Conservation (phyloP, 352 stramenopile genomes). For the Phytophthora kernoviae region DNA sequence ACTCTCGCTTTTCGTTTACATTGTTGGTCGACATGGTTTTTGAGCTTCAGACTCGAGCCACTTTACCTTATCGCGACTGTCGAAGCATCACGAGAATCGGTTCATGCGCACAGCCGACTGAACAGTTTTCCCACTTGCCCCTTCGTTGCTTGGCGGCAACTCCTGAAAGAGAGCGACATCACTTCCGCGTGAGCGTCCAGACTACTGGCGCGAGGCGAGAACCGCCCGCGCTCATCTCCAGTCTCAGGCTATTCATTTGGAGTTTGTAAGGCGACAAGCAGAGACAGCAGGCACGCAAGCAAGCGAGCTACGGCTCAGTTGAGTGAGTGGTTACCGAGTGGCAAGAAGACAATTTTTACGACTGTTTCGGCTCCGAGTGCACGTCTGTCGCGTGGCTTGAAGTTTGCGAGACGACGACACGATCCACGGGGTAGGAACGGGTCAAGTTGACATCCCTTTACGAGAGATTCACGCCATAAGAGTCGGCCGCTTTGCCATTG, state of each 20-base stretch:
- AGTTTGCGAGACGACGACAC: too few species aligned
- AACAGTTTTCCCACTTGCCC: too few species aligned
- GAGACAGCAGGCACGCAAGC: conserved; percentile 11
- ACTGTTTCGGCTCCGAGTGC: too few species aligned
- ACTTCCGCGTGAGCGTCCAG: background rate
- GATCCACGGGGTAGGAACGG: too few species aligned
- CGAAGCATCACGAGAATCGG: background rate
- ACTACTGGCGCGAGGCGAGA: too few species aligned
- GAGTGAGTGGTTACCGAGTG: conserved; percentile 6
- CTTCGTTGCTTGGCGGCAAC: too few species aligned
- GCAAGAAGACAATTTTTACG: background rate
- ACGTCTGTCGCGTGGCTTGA: too few species aligned
- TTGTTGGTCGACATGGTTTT: conserved; percentile 11
- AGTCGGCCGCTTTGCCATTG: too few species aligned
- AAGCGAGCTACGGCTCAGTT: background rate
- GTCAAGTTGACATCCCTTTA: too few species aligned
- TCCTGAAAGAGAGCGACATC: background rate
- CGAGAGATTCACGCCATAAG: too few species aligned
- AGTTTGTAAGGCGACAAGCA: background rate
- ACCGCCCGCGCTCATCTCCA: conserved; percentile 4
- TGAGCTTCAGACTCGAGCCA: background rate
- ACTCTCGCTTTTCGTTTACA: conserved; percentile 23
- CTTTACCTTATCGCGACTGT: conserved; percentile 11
- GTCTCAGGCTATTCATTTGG: background rate
- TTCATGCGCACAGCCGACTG: background rate